These are phyloP conservation scores for Tillandsia fasciculata DNA, from an alignment of 176 grass and related monocot species.

Conservation along the genomic window DNA sequence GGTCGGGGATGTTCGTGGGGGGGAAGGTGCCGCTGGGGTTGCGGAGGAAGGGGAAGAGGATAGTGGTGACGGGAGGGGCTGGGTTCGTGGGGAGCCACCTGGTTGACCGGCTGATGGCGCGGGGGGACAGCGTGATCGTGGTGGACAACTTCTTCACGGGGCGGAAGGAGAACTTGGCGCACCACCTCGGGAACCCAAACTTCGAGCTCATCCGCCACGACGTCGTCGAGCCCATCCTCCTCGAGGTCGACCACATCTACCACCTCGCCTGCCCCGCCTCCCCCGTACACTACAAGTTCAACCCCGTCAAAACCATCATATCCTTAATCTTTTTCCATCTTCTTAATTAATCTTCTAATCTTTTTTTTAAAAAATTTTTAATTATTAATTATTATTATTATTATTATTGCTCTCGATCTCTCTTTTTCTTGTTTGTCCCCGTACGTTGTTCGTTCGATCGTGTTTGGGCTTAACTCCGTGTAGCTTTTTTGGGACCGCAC, in stretches of 20 bases:
- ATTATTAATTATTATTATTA: no score
- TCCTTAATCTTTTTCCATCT: slow-evolving; percentile 30
- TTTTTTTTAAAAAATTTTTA: not conserved
- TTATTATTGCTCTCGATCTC: no score
- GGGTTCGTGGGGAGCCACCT: slow-evolving; percentile 92
- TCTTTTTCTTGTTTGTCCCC: not conserved
- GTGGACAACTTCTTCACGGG: slow-evolving; percentile 98
- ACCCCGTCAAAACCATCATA: slow-evolving; percentile 99
- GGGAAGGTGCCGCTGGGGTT: slow-evolving; percentile 76
- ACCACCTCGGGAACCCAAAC: slow-evolving; percentile 70
- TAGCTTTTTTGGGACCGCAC: slow-evolving; percentile 42
- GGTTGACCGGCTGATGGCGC: slow-evolving; percentile 64
- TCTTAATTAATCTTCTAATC: not conserved
- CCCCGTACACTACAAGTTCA: slow-evolving; percentile 97
- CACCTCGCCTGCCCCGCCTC: slow-evolving; percentile 91
- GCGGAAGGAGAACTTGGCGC: slow-evolving; percentile 81
- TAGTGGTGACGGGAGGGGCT: slow-evolving; percentile 82
- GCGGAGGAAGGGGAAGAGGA: slow-evolving; percentile 66
- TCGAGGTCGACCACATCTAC: slow-evolving; percentile 99
- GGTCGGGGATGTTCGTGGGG: slow-evolving; percentile 40
- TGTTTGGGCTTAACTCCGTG: slow-evolving; percentile 15
- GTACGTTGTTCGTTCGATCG: not conserved
- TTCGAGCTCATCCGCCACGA: slow-evolving; percentile 99
- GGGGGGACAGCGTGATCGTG: slow-evolving; percentile 87
- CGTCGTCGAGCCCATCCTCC: slow-evolving; percentile 86